Conservation (phyloP, 2,329 filamentous ascomycete genomes). For the Ascochyta fabae region DNA sequence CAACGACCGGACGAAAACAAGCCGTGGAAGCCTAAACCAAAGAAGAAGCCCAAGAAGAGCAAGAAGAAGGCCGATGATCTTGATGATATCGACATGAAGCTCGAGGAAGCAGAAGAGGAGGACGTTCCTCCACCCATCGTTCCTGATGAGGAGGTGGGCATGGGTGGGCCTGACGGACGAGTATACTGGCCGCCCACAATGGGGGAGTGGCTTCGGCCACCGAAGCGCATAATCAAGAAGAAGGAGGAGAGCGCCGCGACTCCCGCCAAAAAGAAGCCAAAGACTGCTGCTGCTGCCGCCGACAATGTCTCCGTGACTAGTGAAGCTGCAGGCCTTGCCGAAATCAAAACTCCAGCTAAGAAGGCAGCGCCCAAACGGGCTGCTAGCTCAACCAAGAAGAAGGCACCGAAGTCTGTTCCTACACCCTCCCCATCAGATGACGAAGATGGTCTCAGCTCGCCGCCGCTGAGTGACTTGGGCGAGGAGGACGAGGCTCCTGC, state of each 20-base stretch:
- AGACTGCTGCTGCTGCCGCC: conserved; percentile 27
- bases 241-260: conserved; percentile 52
- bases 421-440: conserved; percentile 52
- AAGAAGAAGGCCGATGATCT: conserved; percentile 51
- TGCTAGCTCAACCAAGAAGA: conserved; percentile 46
- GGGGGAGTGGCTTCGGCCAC: conserved; percentile 87
- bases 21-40: conserved; percentile 47
- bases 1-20: conserved; percentile 78
- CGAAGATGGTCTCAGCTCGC: conserved; percentile 43
- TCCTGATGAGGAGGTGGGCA: conserved; percentile 73
- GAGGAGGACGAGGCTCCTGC: conserved; percentile 30
- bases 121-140: conserved; percentile 53
- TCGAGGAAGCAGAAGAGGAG: conserved; percentile 50
- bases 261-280: conserved; percentile 43
- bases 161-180: conserved; percentile 81
- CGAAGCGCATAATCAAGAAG: conserved; percentile 71
- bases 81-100: conserved; percentile 48
- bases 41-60: conserved; percentile 55
- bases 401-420: conserved; percentile 47
- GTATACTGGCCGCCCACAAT: conserved; percentile 92
- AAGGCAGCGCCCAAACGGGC: conserved; percentile 41
- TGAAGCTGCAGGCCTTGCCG: conserved; percentile 39
- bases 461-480: conserved; percentile 51
- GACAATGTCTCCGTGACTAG: conserved; percentile 34
- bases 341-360: conserved; percentile 47